Conservation (phyloP, 768 basidiomycete species). For the Suillus cothurnatus region DNA sequence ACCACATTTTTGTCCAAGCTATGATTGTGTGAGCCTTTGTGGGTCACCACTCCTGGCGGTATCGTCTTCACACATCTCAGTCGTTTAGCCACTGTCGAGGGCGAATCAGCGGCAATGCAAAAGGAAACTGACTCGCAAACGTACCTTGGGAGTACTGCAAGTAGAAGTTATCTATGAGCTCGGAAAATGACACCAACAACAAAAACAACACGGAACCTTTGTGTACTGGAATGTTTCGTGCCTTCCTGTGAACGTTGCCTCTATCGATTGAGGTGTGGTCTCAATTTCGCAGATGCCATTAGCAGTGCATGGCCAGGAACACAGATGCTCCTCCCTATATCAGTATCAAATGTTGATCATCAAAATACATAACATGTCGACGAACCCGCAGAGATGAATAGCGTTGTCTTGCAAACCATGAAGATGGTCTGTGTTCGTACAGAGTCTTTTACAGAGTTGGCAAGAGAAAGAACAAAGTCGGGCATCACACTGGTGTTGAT, state of each 20-base stretch:
- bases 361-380: conserved; percentile 11
- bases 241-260: conserved; percentile 60
- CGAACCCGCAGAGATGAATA: conserved; percentile 60
- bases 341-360: background rate
- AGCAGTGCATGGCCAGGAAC: conserved; percentile 42
- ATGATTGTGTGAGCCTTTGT: conserved; percentile 52
- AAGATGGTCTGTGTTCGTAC: conserved; percentile 49
- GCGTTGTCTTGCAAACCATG: conserved; percentile 45
- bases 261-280: conserved; percentile 56
- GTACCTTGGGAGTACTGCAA: conserved; percentile 56
- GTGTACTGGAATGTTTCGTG: conserved; percentile 68
- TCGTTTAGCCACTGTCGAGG: conserved; percentile 47
- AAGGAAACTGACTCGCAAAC: background rate
- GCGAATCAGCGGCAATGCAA: background rate
- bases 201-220: conserved; percentile 41
- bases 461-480: conserved; percentile 56
- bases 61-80: conserved; percentile 51
- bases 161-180: background rate
- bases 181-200: background rate
- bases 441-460: conserved; percentile 57
- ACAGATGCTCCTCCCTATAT: conserved; percentile 53
- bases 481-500: conserved; percentile 50
- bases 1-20: conserved; percentile 45
- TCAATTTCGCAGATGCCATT: conserved; percentile 62
- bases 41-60: conserved; percentile 42